Percentiles rank a stretch among this genome's conserved stretches.
phyloP scores from a whole-genome alignment of 2,329 filamentous ascomycete genomes.

The Colletotrichum tanaceti region DNA sequence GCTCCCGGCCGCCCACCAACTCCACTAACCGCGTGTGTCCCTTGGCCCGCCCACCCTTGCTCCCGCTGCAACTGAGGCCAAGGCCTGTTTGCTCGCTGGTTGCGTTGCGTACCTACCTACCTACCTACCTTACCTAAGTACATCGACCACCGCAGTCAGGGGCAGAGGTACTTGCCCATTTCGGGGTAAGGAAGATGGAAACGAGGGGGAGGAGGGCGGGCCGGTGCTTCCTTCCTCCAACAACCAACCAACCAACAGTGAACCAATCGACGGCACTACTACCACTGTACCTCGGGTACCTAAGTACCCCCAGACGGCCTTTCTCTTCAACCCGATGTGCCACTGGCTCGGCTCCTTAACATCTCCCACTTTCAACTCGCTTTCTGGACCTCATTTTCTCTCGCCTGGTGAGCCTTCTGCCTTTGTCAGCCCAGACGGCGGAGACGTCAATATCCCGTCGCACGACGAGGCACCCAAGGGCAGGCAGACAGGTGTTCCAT shows the following conservation, averaged over 20 bases:
- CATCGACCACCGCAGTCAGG: too few species aligned
- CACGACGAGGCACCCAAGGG: neutral
- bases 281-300: neutral
- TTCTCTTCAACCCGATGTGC: conserved; percentile 7
- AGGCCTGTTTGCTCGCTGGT: conserved; percentile 2
- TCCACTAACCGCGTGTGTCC: neutral
- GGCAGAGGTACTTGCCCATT: neutral
- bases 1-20: conserved; percentile 3
- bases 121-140: too few species aligned
- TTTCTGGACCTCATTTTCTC: neutral
- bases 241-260: neutral
- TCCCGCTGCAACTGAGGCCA: conserved; percentile 18
- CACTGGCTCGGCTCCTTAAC: neutral
- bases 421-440: conserved; percentile 15
- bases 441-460: neutral
- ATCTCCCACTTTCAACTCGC: conserved; percentile 14
- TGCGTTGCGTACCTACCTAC: too few species aligned
- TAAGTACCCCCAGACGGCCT: neutral
- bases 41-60: conserved; percentile 23
- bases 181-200: neutral
- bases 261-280: conserved; percentile 8
- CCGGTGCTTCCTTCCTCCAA: conserved; percentile 10
- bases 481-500: neutral
- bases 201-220: neutral
- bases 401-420: conserved; percentile 2